phyloP scores from a whole-genome alignment of 768 basidiomycete genomes.

The Mycena galopus region DNA sequence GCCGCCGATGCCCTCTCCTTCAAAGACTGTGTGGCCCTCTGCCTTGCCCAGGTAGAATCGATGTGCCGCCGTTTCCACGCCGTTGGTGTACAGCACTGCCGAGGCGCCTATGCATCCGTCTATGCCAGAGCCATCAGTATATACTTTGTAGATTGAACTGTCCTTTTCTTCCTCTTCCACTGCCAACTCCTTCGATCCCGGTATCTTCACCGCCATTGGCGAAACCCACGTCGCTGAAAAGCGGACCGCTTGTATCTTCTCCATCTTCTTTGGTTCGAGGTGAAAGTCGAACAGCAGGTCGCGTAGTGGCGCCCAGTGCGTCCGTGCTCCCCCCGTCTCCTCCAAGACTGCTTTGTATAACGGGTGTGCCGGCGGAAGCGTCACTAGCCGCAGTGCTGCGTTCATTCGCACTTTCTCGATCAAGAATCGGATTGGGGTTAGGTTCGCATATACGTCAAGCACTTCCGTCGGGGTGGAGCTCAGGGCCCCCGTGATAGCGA shows the following conservation, averaged over 20 bases:
- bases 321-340: neutral
- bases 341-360: neutral
- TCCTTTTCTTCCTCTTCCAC: neutral
- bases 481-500: conserved; percentile 35
- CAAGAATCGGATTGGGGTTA: neutral
- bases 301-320: neutral
- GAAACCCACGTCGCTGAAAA: neutral
- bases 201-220: conserved; percentile 4
- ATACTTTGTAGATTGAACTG: conserved; percentile 13
- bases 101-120: conserved; percentile 38
- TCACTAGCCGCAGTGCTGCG: conserved; percentile 6
- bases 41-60: conserved; percentile 21
- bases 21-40: conserved; percentile 41
- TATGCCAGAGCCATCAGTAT: conserved; percentile 39
- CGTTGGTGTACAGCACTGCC: conserved; percentile 32
- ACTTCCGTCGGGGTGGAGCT: conserved; percentile 29
- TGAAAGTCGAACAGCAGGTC: neutral
- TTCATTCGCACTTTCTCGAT: neutral
- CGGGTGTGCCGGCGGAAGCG: neutral
- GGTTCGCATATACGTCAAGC: conserved; percentile 27
- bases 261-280: neutral
- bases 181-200: conserved; percentile 22
- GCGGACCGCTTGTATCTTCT: conserved; percentile 7
- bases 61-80: neutral
- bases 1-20: conserved; percentile 40